Conservation (phyloP, 306 rosid genomes). For the Rosa persica region DNA sequence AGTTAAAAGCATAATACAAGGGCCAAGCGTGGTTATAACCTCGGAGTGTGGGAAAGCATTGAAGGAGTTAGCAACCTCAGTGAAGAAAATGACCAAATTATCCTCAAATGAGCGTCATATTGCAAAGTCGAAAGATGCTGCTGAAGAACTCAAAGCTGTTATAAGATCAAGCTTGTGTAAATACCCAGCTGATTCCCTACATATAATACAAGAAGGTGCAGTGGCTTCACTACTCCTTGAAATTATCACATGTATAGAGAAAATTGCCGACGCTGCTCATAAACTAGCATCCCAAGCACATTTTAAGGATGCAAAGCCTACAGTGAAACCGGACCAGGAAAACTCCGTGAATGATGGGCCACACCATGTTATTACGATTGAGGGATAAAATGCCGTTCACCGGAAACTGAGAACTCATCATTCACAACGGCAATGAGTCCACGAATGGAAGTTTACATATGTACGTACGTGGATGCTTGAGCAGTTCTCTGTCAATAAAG, state of each 20-base stretch:
- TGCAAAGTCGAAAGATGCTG: not conserved
- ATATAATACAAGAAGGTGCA: slow-evolving; percentile 19
- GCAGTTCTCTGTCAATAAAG: no score
- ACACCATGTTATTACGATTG: slow-evolving; percentile 2
- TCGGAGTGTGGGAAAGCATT: slow-evolving; percentile 25
- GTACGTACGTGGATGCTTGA: no score
- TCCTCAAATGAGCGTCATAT: slow-evolving; percentile 5
- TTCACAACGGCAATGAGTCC: not conserved
- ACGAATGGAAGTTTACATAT: no score
- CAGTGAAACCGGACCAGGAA: slow-evolving; percentile 8
- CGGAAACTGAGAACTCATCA: not conserved
- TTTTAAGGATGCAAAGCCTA: slow-evolving; percentile 17
- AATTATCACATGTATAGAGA: slow-evolving; percentile 12
- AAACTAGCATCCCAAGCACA: slow-evolving; percentile 16
- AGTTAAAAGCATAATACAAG: slow-evolving; percentile 11
- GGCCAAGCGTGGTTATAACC: slow-evolving; percentile 15
- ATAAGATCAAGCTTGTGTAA: slow-evolving; percentile 13
- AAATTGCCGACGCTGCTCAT: slow-evolving; percentile 4
- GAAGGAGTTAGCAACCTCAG: slow-evolving; percentile 15
- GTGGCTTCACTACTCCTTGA: slow-evolving; percentile 23
- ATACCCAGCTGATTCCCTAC: not conserved
- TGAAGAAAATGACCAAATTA: slow-evolving; percentile 16
- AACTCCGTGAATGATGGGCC: not conserved
- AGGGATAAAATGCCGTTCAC: not conserved
- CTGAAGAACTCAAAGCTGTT: slow-evolving; percentile 14